Percentiles rank a stretch among this genome's conserved stretches.
These are phyloP conservation scores for Fusarium torreyae DNA, from an alignment of 2,329 filamentous ascomycete species.

Conservation along the genomic window DNA sequence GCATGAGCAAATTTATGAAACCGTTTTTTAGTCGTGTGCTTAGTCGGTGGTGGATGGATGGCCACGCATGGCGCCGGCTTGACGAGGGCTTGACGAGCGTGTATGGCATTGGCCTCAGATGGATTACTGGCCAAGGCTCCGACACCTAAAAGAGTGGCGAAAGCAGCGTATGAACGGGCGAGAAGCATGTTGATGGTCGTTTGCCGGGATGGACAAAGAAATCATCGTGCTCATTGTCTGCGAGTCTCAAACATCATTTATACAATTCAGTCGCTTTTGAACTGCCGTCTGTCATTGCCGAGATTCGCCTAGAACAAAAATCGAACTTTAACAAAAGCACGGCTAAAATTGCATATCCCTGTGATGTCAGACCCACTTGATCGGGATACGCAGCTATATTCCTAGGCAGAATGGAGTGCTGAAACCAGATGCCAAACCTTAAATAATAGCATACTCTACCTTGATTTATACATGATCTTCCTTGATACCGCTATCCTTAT, in stretches of 20 bases:
- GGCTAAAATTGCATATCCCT: no score
- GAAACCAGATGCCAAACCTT: neutral
- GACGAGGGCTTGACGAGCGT: neutral
- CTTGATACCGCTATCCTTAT: no score
- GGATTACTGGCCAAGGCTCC: neutral
- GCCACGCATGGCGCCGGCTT: neutral
- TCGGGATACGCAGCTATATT: neutral
- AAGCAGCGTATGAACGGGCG: neutral
- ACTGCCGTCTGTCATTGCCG: neutral
- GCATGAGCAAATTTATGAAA: constrained; percentile 4
- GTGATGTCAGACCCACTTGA: neutral
- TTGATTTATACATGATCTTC: no score
- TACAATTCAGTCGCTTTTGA: neutral
- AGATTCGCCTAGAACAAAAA: neutral
- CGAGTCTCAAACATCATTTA: neutral
- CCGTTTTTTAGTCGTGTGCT: neutral
- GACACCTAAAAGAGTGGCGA: neutral
- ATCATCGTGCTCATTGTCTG: neutral
- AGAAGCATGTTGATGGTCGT: neutral
- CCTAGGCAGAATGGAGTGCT: neutral
- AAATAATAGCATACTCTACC: neutral
- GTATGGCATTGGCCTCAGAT: neutral
- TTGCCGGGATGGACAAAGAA: no score
- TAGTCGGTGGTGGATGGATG: neutral
- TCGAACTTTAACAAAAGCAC: neutral